Evolutionary conservation across 441 rosid genomes (phyloP), one percentile per base, ranked within the genome.

Genomic region (Melastoma candidum): DNA sequence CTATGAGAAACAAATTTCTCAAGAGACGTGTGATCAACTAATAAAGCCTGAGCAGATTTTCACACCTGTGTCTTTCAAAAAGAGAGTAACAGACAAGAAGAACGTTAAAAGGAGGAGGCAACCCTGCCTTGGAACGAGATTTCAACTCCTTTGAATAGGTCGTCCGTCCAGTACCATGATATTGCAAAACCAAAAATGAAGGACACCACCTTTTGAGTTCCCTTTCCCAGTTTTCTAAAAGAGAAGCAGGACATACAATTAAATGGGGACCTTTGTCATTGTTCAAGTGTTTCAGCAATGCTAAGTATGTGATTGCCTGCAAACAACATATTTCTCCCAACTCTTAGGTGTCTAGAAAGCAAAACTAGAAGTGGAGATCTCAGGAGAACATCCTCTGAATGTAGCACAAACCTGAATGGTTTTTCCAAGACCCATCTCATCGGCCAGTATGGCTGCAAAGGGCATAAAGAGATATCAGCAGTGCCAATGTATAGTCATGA

Each of bases 361-460:
- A 59, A 24, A 43, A 47, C 52, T 27, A 49, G 11, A 43, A 29
- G 17, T 52, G 44, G 54, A 39, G 59, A 44, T n/a, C 27, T 49
- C 2, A 12, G 49, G 43, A 27, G 26, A 1, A 10, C 47, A 17
- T 25, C 41, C 41, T 9, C 9, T 11, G 8, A 26, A 11, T 6
- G 29, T 25, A 13, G 55, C 48, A 12, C 44, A 12, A 68, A 93
- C 98, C 98, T 93, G 97, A 71, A 93, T 80, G 56, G 98, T 93
- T 80, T 89, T 93, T 63, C 98, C 96, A 46, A 93, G 95, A 67
- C 98, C 96, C 98, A 84, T 93, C 77, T 93, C 96, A 70, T 89
- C 97, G 6, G 96, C 97, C 73, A 89, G 73, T 78, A 89, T 83
- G 68, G 98, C 98, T 88, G 80, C 83, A 84, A 27, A 17, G 25